Conservation (phyloP, 2,329 filamentous ascomycete species). For the Diaporthe eres region DNA sequence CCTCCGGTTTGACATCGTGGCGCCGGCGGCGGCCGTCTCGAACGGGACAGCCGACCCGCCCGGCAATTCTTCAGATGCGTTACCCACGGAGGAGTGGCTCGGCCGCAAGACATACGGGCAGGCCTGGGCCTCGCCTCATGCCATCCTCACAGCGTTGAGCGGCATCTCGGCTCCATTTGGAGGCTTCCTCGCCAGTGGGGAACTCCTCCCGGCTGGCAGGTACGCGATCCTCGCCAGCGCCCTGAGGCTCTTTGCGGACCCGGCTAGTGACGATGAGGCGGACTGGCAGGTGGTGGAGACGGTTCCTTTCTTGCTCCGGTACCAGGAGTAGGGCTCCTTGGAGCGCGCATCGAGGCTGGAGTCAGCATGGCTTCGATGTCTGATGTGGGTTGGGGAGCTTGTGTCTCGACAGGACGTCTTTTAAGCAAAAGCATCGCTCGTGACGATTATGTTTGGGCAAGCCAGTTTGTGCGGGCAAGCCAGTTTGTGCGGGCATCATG, state of each 20-base stretch:
- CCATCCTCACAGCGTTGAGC: neutral
- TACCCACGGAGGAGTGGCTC: neutral
- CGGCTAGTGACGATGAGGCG: neutral
- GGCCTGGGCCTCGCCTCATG: neutral
- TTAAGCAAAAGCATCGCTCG: neutral
- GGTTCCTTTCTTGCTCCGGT: neutral
- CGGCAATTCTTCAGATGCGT: neutral
- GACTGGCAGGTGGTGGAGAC: conserved; percentile 2
- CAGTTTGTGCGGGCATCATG: neutral
- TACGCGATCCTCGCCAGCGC: neutral
- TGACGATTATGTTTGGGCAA: neutral
- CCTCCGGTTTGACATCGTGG: neutral
- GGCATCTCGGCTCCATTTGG: neutral
- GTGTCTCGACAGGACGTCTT: neutral
- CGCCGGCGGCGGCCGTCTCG: neutral
- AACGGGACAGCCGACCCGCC: neutral
- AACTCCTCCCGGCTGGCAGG: neutral
- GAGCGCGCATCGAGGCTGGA: neutral
- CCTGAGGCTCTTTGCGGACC: conserved; percentile 1
- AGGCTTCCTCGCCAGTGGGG: conserved; percentile 5
- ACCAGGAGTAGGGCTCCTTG: neutral
- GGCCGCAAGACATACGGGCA: conserved; percentile 10
- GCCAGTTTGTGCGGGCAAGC: neutral
- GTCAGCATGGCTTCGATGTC: neutral
- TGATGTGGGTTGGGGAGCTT: neutral